phyloP scores from a whole-genome alignment of 2,329 filamentous ascomycete genomes.

The Helminthosporium solani region DNA sequence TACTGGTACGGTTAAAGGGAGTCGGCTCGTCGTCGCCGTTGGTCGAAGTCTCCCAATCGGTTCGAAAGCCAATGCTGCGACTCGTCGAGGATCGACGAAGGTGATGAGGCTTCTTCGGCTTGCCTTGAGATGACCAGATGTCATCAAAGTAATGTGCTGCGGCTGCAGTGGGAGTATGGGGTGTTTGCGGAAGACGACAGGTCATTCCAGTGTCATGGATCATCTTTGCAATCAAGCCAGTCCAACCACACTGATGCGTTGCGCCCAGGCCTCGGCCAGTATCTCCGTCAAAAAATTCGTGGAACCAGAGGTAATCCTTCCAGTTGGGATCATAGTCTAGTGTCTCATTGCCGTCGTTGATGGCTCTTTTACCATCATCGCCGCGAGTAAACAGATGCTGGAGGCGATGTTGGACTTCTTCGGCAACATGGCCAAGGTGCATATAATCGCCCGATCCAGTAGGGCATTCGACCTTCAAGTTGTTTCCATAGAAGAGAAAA shows the following conservation, averaged over 20 bases:
- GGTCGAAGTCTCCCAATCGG: slow-evolving; percentile 62
- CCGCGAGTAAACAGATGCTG: slow-evolving; percentile 86
- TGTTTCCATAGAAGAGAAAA: slow-evolving; percentile 91
- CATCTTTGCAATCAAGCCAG: slow-evolving; percentile 90
- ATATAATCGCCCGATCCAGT: slow-evolving; percentile 91
- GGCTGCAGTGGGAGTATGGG: slow-evolving; percentile 77
- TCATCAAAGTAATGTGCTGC: slow-evolving; percentile 97
- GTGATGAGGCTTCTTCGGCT: slow-evolving; percentile 49
- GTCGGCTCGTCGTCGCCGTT: slow-evolving; percentile 33
- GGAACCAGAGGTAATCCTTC: slow-evolving; percentile 93
- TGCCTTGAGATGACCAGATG: slow-evolving; percentile 62
- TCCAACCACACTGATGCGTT: slow-evolving; percentile 96
- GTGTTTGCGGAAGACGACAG: slow-evolving; percentile 89
- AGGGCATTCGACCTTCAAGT: slow-evolving; percentile 87
- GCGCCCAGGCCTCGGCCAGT: slow-evolving; percentile 85
- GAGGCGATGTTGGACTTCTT: slow-evolving; percentile 91
- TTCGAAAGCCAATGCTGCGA: slow-evolving; percentile 79
- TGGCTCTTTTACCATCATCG: slow-evolving; percentile 82
- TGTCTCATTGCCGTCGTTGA: slow-evolving; percentile 80
- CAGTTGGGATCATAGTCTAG: slow-evolving; percentile 91
- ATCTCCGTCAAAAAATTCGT: slow-evolving; percentile 97
- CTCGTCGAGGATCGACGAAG: slow-evolving; percentile 78
- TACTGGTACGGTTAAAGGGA: slow-evolving; percentile 36
- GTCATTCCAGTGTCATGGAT: slow-evolving; percentile 94
- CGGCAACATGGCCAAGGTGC: slow-evolving; percentile 92